These are phyloP conservation scores for Aureobasidium sp. DNA, from an alignment of 2,329 filamentous ascomycete species.

Conservation along the genomic window DNA sequence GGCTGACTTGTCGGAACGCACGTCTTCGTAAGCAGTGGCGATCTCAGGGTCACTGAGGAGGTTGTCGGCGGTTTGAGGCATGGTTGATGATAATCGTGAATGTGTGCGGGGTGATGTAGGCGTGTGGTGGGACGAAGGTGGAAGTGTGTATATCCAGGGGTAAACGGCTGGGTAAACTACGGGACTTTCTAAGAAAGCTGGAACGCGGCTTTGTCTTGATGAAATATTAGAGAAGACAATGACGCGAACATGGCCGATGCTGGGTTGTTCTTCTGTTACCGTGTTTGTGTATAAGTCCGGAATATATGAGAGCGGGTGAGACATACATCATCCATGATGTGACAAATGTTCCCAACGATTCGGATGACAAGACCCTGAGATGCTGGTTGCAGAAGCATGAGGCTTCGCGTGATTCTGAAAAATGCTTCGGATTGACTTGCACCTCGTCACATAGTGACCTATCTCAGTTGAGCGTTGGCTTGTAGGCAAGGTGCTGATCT, in stretches of 20 bases:
- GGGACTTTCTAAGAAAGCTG: not conserved
- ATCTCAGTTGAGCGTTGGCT: not conserved
- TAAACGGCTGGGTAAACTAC: conserved; percentile 4
- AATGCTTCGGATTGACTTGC: not conserved
- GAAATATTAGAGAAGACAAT: no score
- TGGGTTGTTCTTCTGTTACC: not conserved
- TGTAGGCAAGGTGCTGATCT: not conserved
- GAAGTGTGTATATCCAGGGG: conserved; percentile 5
- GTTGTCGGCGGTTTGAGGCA: conserved; percentile 9
- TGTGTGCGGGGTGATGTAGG: not conserved
- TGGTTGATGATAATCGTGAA: not conserved
- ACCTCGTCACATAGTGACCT: not conserved
- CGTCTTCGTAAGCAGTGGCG: conserved; percentile 8
- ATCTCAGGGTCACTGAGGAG: conserved; percentile 11
- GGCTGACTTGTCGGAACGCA: not conserved
- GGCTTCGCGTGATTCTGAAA: not conserved
- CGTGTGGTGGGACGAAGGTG: not conserved
- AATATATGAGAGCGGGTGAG: not conserved
- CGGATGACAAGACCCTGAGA: not conserved
- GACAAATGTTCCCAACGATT: not conserved
- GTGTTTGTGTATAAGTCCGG: not conserved
- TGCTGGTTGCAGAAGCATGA: not conserved
- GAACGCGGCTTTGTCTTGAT: not conserved
- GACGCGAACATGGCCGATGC: not conserved
- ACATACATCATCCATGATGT: not conserved